phyloP scores from a whole-genome alignment of 2,329 filamentous ascomycete species.

The Calonectria pauciramosa region DNA sequence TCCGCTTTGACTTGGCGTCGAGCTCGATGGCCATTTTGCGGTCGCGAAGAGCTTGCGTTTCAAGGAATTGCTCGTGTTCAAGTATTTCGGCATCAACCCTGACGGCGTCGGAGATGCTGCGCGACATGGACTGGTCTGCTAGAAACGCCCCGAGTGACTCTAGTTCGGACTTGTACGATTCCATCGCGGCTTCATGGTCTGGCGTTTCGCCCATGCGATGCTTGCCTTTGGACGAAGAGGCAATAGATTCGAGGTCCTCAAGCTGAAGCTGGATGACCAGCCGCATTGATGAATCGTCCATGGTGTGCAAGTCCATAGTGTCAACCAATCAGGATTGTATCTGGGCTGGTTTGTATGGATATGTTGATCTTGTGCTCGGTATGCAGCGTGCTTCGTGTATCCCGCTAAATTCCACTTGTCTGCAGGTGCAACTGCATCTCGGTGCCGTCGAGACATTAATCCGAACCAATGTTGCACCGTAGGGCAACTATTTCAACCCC shows the following conservation, averaged over 20 bases:
- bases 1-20: neutral
- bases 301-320: neutral
- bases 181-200: constrained; percentile 13
- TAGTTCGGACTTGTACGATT: constrained; percentile 21
- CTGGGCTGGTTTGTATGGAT: neutral
- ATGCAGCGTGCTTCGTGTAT: neutral
- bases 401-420: neutral
- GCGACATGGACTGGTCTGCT: neutral
- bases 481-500: neutral
- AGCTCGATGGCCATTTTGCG: constrained; percentile 18
- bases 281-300: neutral
- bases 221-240: constrained; percentile 26
- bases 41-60: constrained; percentile 13
- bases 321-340: neutral
- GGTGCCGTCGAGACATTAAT: neutral
- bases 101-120: constrained; percentile 29
- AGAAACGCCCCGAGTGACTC: neutral
- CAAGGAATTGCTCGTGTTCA: neutral
- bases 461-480: neutral
- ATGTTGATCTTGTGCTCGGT: neutral
- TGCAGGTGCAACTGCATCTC: neutral
- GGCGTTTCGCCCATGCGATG: constrained; percentile 16
- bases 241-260: constrained; percentile 14
- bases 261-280: constrained; percentile 28
- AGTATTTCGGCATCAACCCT: neutral